Evolutionary conservation across 345 rosid species (phyloP), one percentile per base, ranked within the genome.

Genomic region (Populus simonii): DNA sequence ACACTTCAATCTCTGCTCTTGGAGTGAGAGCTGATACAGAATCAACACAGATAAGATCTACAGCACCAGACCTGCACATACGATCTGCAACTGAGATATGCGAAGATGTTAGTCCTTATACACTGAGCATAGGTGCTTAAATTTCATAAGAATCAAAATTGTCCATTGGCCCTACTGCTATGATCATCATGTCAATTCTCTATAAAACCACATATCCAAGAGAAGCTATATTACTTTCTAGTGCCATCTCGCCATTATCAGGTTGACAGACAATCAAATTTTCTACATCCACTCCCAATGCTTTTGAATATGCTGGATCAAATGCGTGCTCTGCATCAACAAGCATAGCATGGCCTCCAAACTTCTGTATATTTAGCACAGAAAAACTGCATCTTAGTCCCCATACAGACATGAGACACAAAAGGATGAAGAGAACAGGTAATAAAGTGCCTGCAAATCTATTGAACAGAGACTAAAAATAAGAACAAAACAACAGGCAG

Each of bases 321-420:
- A 95, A 95, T 80, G 99, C 99, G 79, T 95, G 99, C 87, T 95
- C 99, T 69, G 99, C 99, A 85, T 93, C 98, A 83, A 95, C 98
- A 84, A 93, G 99, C 98, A 93, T 95, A 22, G 99, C 98, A 81
- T 92, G 92, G 86, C 99, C 98, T 73, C 99, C 99, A 74, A 87
- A 85, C 79, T 87, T 95, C 99, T 95, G 97, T 82, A 87, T 9
- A 71, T 71, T 67, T 29, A 81, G 35, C 36, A 83, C 33, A 76
- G 49, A 80, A 82, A 77, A 53, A 55, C 39, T 18, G 71, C 69
- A 78, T 33, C 70, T 23, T 5, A 57, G 62, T 59, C 69, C 45
- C 31, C 65, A 38, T 47, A 47, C 51, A 47, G 51, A 47, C 18
- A 47, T 15, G 51, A 4, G 51, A 47, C 3, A 39, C 8, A 39